Evolutionary conservation across 1,139 yeast species (phyloP).

Genomic region (Diutina neorugosa): DNA sequence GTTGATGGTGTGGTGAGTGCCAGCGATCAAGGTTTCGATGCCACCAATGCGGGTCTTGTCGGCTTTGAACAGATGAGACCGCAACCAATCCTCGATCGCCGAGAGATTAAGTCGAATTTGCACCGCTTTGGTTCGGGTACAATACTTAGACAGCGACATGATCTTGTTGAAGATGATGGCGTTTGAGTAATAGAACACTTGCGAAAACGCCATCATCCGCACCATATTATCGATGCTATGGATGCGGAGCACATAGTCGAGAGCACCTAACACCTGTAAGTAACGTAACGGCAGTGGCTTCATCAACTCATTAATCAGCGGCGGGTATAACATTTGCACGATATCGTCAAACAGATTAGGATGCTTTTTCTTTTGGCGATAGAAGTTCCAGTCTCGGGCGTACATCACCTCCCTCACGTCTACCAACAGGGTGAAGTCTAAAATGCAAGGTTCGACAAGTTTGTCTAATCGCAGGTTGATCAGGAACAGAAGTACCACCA

Average conservation of each 20-base stretch:
- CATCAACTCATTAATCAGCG: constrained; percentile 45
- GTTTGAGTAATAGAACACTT: constrained; percentile 71
- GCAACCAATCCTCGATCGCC: constrained; percentile 19
- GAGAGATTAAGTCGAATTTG: constrained; percentile 79
- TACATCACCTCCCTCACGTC: constrained; percentile 50
- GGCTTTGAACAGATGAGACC: constrained; percentile 46
- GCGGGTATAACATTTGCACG: constrained; percentile 59
- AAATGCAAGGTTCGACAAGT: constrained; percentile 49
- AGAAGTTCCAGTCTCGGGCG: constrained; percentile 67
- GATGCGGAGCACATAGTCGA: constrained; percentile 72
- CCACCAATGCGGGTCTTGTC: constrained; percentile 43
- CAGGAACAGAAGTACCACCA: constrained; percentile 53
- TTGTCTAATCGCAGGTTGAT: constrained; percentile 47
- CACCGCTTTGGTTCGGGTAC: constrained; percentile 76
- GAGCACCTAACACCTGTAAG: constrained; percentile 79
- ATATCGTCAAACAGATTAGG: constrained; percentile 56
- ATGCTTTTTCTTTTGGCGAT: constrained; percentile 37
- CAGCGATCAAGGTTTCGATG: constrained; percentile 30
- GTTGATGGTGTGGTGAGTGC: neutral
- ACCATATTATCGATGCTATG: constrained; percentile 71
- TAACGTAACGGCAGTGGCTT: constrained; percentile 83
- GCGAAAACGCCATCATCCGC: constrained; percentile 65
- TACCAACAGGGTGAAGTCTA: constrained; percentile 53
- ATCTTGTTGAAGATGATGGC: constrained; percentile 63
- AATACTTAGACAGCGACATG: constrained; percentile 49